Evolutionary conservation across 2,329 filamentous ascomycete genomes (phyloP).

Genomic region (Whalleya microplaca): DNA sequence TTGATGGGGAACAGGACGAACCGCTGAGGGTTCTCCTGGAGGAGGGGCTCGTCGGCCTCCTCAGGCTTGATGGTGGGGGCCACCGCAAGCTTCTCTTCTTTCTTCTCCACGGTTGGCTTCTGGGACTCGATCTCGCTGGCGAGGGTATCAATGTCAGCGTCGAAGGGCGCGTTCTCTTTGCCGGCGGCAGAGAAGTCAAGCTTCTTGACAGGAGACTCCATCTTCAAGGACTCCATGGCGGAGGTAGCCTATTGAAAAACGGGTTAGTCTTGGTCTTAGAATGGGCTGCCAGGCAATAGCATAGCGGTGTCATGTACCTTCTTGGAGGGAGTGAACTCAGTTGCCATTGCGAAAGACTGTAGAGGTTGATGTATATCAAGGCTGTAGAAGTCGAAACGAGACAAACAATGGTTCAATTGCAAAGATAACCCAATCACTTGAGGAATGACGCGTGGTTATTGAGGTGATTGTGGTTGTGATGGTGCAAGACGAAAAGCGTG

Average conservation of each 20-base stretch:
- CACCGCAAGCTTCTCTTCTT: constrained; percentile 44
- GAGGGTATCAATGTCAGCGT: constrained; percentile 54
- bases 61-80: constrained; percentile 63
- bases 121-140: constrained; percentile 63
- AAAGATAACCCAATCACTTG: constrained; percentile 13
- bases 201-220: constrained; percentile 93
- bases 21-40: constrained; percentile 93
- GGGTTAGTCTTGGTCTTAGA: constrained; percentile 32
- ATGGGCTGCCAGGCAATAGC: constrained; percentile 23
- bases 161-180: constrained; percentile 78
- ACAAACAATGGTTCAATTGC: constrained; percentile 6
- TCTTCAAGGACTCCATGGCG: constrained; percentile 85
- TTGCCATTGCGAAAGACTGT: constrained; percentile 64
- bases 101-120: constrained; percentile 58
- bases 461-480: constrained; percentile 25
- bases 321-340: constrained; percentile 67
- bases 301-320: constrained; percentile 52
- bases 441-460: constrained; percentile 29
- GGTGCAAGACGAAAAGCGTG: constrained; percentile 28
- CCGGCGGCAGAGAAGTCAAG: constrained; percentile 72
- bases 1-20: constrained; percentile 99
- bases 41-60: constrained; percentile 84
- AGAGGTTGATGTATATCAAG: constrained; percentile 23
- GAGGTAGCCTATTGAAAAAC: constrained; percentile 70
- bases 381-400: constrained; percentile 16